phyloP scores from a whole-genome alignment of 495 filamentous ascomycete genomes.

The Ramalina intermedia region DNA sequence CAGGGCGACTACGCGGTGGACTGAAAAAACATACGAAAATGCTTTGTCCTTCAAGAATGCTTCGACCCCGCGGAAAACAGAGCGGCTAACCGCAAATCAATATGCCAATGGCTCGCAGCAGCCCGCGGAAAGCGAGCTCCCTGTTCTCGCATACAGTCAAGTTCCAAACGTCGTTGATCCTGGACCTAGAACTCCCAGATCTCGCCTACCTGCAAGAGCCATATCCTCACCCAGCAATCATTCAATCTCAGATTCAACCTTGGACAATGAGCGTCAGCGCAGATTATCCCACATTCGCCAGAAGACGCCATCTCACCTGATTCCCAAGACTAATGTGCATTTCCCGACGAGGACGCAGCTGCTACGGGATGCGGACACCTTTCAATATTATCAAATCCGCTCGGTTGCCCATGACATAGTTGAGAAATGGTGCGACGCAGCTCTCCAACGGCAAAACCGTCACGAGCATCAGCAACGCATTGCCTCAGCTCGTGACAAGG shows the following conservation, averaged over 20 bases:
- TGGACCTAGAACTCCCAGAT: conserved; percentile 15
- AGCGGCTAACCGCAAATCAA: conserved; percentile 1
- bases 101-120: conserved; percentile 9
- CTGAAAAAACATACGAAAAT: conserved; percentile 28
- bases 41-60: conserved; percentile 11
- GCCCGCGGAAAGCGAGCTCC: conserved; percentile 1
- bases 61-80: conserved; percentile 4
- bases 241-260: no score
- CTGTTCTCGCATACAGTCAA: no score
- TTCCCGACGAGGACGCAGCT: conserved; percentile 41
- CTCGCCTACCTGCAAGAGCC: no score
- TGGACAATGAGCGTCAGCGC: no score
- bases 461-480: conserved; percentile 32
- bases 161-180: conserved; percentile 1
- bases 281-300: no score
- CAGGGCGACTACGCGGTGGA: conserved; percentile 20
- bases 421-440: conserved; percentile 38
- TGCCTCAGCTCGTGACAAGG: conserved; percentile 37
- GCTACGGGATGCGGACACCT: conserved; percentile 42
- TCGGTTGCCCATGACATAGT: conserved; percentile 33
- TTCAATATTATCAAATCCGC: conserved; percentile 38
- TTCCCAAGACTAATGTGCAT: conserved; percentile 22
- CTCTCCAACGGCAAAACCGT: conserved; percentile 29
- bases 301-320: conserved; percentile 18
- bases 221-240: no score